Percentiles rank a stretch among this genome's conserved stretches.
Conservation (phyloP, 2,329 filamentous ascomycete species). For the Diplodia seriata region DNA sequence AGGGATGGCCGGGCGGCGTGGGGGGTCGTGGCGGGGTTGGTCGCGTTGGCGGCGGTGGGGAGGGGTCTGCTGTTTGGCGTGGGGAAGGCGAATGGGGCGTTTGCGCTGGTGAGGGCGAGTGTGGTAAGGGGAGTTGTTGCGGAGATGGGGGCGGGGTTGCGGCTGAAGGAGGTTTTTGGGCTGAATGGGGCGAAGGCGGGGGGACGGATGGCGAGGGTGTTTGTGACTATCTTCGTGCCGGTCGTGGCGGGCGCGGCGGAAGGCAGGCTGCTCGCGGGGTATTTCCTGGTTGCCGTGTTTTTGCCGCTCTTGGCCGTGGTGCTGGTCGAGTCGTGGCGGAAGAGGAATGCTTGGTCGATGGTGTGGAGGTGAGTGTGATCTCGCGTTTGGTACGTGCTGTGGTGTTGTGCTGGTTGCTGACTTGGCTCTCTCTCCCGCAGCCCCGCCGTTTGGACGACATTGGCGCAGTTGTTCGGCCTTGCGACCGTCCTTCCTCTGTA, state of each 20-base stretch:
- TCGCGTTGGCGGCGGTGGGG: background rate
- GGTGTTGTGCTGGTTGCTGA: too few species aligned
- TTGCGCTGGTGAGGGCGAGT: background rate
- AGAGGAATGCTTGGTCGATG: conserved; percentile 7
- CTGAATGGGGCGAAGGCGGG: background rate
- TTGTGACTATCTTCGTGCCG: background rate
- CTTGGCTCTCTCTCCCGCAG: background rate
- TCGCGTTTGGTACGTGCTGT: too few species aligned
- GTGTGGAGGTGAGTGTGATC: background rate
- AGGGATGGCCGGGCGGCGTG: background rate
- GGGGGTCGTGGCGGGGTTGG: background rate
- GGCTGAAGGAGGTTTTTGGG: background rate
- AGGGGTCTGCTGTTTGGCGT: background rate
- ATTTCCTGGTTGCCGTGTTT: background rate
- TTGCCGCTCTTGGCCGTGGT: background rate
- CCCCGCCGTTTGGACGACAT: background rate
- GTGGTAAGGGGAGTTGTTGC: background rate
- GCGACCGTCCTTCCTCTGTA: background rate
- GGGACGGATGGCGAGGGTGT: background rate
- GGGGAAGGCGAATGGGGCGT: background rate
- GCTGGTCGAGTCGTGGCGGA: conserved; percentile 6
- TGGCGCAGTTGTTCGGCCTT: conserved; percentile 1
- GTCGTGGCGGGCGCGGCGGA: background rate
- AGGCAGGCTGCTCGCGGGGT: background rate
- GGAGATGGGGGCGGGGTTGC: background rate